phyloP scores from a whole-genome alignment of 2,329 filamentous ascomycete species.

The Plectosphaerella sp. region DNA sequence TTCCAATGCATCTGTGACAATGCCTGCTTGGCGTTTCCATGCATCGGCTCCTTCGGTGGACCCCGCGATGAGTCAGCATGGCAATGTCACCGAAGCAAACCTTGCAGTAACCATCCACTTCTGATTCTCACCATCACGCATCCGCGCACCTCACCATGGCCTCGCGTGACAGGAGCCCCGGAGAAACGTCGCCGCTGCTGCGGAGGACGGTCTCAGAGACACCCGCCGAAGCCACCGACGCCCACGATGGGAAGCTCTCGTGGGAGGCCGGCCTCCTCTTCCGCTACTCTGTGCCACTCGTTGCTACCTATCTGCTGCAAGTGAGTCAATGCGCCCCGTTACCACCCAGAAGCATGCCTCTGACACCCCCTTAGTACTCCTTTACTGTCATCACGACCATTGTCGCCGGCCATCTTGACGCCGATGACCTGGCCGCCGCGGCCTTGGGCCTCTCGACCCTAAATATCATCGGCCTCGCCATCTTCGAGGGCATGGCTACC shows the following conservation, averaged over 20 bases:
- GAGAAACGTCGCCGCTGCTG: neutral
- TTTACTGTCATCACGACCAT: slow-evolving; percentile 47
- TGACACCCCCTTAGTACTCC: slow-evolving; percentile 39
- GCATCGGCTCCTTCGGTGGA: too few relatives aligned
- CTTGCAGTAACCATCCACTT: too few relatives aligned
- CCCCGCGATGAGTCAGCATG: too few relatives aligned
- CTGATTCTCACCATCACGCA: too few relatives aligned
- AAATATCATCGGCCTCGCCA: slow-evolving; percentile 47
- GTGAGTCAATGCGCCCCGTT: neutral
- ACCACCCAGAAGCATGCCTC: neutral
- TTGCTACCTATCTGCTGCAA: slow-evolving; percentile 44
- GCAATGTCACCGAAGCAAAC: too few relatives aligned
- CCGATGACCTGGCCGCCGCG: slow-evolving; percentile 47
- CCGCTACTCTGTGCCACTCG: slow-evolving; percentile 40
- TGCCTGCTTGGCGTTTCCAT: too few relatives aligned
- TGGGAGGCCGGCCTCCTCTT: slow-evolving; percentile 8
- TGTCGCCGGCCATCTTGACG: slow-evolving; percentile 46
- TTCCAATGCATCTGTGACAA: too few relatives aligned
- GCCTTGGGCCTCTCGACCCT: slow-evolving; percentile 48
- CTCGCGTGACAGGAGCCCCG: neutral
- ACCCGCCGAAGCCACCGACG: neutral
- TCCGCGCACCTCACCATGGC: neutral
- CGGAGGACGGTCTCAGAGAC: neutral
- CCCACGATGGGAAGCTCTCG: neutral
- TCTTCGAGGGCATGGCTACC: slow-evolving; percentile 47